Evolutionary conservation across 1,284 basidiomycete species (phyloP).

Genomic region (Papiliotrema laurentii): DNA sequence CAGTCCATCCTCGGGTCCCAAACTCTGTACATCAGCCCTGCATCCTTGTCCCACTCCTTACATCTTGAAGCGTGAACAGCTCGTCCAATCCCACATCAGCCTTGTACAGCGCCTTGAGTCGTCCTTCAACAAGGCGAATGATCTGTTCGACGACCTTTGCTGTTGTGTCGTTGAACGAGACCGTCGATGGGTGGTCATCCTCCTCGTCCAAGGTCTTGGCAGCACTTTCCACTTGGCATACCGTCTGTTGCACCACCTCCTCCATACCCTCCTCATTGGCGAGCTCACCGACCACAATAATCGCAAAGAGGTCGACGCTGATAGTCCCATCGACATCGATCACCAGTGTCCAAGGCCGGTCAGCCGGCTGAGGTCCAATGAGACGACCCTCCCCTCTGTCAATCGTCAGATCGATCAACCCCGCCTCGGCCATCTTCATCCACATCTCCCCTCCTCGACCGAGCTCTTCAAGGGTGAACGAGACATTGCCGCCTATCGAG

Average conservation of each 20-base stretch:
- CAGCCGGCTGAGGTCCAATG: background rate
- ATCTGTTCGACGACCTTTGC: constrained; percentile 1
- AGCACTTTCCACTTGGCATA: background rate
- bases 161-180: background rate
- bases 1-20: constrained; percentile 9
- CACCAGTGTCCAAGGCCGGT: constrained; percentile 6
- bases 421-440: constrained; percentile 7
- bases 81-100: constrained; percentile 14
- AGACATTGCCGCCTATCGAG: background rate
- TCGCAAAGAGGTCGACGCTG: constrained; percentile 11
- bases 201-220: background rate
- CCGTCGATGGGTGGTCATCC: background rate
- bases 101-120: constrained; percentile 16
- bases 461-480: background rate
- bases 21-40: constrained; percentile 12
- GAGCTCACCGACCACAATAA: background rate
- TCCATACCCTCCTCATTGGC: background rate
- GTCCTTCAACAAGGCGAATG: constrained; percentile 7
- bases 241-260: background rate
- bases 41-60: constrained; percentile 10
- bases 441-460: background rate
- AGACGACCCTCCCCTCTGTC: constrained; percentile 5
- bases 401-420: background rate
- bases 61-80: constrained; percentile 29
- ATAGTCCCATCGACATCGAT: constrained; percentile 15